phyloP scores from a whole-genome alignment of 2,329 filamentous ascomycete species.

The Aureobasidium sp. region DNA sequence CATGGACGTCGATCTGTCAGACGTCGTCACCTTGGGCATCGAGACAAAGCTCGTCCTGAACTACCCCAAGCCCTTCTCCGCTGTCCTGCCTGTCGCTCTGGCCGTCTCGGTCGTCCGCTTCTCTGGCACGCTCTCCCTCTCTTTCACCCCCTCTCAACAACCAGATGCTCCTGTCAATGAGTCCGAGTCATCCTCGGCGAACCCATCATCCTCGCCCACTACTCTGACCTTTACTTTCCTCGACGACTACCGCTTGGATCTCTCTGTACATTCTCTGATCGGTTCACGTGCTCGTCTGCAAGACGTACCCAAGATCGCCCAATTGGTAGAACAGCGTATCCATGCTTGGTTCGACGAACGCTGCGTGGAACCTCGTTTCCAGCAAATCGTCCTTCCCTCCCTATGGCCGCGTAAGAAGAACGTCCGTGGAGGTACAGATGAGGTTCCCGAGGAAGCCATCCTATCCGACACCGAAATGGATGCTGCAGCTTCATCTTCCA shows the following conservation, averaged over 20 bases:
- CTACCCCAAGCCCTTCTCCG: constrained; percentile 82
- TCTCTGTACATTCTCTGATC: constrained; percentile 70
- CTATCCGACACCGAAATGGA: constrained; percentile 8
- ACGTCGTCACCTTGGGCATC: constrained; percentile 88
- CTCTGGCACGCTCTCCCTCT: constrained; percentile 87
- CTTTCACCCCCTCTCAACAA: constrained; percentile 65
- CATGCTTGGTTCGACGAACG: constrained; percentile 85
- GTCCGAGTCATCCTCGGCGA: constrained; percentile 13
- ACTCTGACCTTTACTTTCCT: constrained; percentile 93
- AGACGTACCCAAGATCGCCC: constrained; percentile 81
- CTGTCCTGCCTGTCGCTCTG: constrained; percentile 82
- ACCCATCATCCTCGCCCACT: constrained; percentile 39
- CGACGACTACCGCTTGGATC: constrained; percentile 76
- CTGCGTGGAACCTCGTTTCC: constrained; percentile 75
- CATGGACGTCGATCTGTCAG: constrained; percentile 94
- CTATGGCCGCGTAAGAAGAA: constrained; percentile 81
- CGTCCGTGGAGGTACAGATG: constrained; percentile 60
- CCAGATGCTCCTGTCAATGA: constrained; percentile 14
- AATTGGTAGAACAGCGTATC: constrained; percentile 68
- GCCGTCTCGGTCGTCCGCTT: constrained; percentile 89
- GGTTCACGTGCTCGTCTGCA: constrained; percentile 72
- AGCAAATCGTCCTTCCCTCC: constrained; percentile 74
- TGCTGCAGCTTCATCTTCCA: background rate
- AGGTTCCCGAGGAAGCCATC: constrained; percentile 27
- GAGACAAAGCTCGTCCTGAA: constrained; percentile 93